Evolutionary conservation across 768 basidiomycete genomes (phyloP).

Genomic region (Pulveroboletus sp.): DNA sequence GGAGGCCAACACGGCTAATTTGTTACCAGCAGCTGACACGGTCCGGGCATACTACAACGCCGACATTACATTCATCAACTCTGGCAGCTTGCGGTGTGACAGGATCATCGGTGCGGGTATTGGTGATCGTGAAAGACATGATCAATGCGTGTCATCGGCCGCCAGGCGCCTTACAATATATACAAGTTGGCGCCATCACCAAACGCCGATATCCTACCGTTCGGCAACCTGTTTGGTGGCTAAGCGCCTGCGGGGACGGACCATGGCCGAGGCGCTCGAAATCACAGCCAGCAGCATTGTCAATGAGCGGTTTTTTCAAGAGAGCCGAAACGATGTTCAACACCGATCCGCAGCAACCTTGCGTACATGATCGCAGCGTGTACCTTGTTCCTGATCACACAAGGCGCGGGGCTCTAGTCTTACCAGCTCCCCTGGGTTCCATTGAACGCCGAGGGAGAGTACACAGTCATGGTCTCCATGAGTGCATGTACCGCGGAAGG

Average conservation of each 20-base stretch:
- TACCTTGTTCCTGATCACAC: slow-evolving; percentile 1
- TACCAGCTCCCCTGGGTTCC: neutral
- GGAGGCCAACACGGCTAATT: slow-evolving; percentile 3
- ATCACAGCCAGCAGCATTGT: slow-evolving; percentile 4
- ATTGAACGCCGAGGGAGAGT: neutral
- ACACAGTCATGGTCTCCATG: slow-evolving; percentile 7
- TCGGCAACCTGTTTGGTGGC: slow-evolving; percentile 9
- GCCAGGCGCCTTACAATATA: neutral
- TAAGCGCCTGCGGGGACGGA: neutral
- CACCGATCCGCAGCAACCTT: slow-evolving; percentile 1
- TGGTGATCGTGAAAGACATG: slow-evolving; percentile 8
- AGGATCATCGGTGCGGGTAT: slow-evolving; percentile 6
- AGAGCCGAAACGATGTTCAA: neutral
- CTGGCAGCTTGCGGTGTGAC: slow-evolving; percentile 1
- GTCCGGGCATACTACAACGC: slow-evolving; percentile 18
- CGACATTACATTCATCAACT: slow-evolving; percentile 12
- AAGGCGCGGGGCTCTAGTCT: neutral
- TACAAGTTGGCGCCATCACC: neutral
- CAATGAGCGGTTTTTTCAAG: slow-evolving; percentile 6
- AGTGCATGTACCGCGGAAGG: slow-evolving; percentile 10
- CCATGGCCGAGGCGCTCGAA: slow-evolving; percentile 9
- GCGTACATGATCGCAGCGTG: slow-evolving; percentile 1
- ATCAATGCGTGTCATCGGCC: slow-evolving; percentile 11
- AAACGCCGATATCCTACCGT: neutral
- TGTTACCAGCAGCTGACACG: slow-evolving; percentile 12